Percentiles rank a stretch among this genome's conserved stretches.
phyloP scores from a whole-genome alignment of 2,329 filamentous ascomycete species.

The Cladophialophora bantiana region DNA sequence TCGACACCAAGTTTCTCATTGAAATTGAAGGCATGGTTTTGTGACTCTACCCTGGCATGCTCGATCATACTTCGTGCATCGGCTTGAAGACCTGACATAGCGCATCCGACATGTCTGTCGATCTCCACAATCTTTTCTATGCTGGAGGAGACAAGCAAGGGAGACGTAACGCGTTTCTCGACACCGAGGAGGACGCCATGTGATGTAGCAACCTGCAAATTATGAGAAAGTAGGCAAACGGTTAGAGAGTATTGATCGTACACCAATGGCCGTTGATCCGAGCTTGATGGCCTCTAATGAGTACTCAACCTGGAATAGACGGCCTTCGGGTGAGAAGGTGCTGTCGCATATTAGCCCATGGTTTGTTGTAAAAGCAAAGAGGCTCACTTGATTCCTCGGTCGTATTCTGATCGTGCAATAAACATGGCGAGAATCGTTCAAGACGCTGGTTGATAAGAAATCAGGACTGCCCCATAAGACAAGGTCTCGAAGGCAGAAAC shows the following conservation, averaged over 20 bases:
- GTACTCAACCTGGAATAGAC: constrained; percentile 99
- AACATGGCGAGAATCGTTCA: constrained; percentile 69
- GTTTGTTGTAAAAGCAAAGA: constrained; percentile 29
- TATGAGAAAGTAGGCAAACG: background rate
- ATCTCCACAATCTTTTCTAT: constrained; percentile 99
- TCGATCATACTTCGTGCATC: constrained; percentile 98
- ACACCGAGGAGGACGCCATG: constrained; percentile 96
- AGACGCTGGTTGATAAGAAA: background rate
- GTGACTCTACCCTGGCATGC: constrained; percentile 95
- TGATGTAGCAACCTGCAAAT: constrained; percentile 76
- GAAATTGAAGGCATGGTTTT: constrained; percentile 98
- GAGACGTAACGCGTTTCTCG: constrained; percentile 98
- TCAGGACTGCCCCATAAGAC: background rate
- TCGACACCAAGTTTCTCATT: constrained; percentile 93
- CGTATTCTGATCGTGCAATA: constrained; percentile 99
- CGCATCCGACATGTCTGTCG: constrained; percentile 97
- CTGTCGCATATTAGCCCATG: constrained; percentile 55
- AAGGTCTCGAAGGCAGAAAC: background rate
- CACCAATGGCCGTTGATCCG: constrained; percentile 95
- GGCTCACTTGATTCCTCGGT: constrained; percentile 95
- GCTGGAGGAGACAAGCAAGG: constrained; percentile 94
- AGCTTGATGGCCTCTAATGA: constrained; percentile 99
- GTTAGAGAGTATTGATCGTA: constrained; percentile 48
- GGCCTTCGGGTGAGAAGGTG: constrained; percentile 99
- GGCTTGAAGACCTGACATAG: constrained; percentile 97